These are phyloP conservation scores for Eragrostis curvula DNA, from an alignment of 176 grass and related monocot genomes.

Conservation along the genomic window DNA sequence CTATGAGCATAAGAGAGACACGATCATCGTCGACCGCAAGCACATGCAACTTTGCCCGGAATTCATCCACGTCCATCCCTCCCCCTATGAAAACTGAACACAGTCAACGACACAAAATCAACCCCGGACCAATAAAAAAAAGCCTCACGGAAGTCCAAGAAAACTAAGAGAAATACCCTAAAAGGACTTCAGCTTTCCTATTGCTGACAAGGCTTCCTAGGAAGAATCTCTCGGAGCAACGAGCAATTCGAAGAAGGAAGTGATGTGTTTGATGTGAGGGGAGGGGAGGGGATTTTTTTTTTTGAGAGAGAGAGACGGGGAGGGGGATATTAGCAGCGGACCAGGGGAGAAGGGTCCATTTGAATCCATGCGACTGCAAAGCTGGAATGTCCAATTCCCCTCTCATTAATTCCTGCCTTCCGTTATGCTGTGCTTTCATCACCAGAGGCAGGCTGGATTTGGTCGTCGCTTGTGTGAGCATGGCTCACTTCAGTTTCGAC, in stretches of 20 bases:
- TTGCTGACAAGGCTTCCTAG: background rate
- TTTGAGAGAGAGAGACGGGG: too few relatives aligned
- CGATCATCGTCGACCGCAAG: slow-evolving; percentile 48
- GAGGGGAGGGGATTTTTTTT: too few relatives aligned
- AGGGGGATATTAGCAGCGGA: too few relatives aligned
- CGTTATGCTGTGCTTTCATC: background rate
- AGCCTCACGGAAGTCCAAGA: background rate
- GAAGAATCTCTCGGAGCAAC: background rate
- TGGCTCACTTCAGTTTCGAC: slow-evolving; percentile 8
- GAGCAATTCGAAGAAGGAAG: background rate
- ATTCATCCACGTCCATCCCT: slow-evolving; percentile 26
- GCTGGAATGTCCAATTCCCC: slow-evolving; percentile 8
- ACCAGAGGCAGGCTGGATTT: background rate
- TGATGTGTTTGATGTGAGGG: background rate
- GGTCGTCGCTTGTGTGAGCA: background rate
- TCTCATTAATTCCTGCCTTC: background rate
- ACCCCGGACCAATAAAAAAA: background rate
- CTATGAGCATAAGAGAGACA: slow-evolving; percentile 26
- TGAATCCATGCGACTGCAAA: background rate
- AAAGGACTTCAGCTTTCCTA: background rate
- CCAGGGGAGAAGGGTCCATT: background rate
- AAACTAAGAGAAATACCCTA: background rate
- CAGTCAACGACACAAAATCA: background rate
- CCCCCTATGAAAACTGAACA: background rate
- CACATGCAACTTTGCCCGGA: slow-evolving; percentile 47